phyloP scores from a whole-genome alignment of 2,329 filamentous ascomycete genomes.

The Ophiocordyceps camponoti-leonardi region DNA sequence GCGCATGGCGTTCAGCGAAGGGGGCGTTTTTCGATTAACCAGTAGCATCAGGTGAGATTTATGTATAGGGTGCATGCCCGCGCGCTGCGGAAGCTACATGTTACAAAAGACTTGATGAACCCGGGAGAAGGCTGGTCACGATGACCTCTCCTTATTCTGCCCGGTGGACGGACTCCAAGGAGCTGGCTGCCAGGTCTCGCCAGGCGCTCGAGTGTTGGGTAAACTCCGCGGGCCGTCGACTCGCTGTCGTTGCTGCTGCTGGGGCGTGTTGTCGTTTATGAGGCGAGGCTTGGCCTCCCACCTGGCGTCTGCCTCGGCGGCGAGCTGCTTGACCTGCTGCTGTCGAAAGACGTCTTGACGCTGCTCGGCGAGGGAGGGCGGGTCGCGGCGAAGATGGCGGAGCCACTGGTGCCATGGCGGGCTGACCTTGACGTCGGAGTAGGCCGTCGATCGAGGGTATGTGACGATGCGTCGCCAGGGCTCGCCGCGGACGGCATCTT shows the following conservation, averaged over 20 bases:
- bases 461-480: conserved; percentile 46
- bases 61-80: too few relatives aligned
- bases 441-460: conserved; percentile 35
- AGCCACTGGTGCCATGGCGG: conserved; percentile 56
- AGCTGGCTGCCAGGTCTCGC: conserved; percentile 51
- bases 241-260: conserved; percentile 1
- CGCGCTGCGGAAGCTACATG: too few relatives aligned
- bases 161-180: conserved; percentile 39
- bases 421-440: conserved; percentile 36
- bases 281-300: conserved; percentile 43
- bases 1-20: too few relatives aligned
- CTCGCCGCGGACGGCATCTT: conserved; percentile 8
- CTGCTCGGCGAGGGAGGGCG: conserved; percentile 42
- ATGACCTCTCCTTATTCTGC: conserved; percentile 11
- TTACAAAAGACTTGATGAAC: too few relatives aligned
- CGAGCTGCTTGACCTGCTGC: conserved; percentile 34
- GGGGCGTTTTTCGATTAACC: too few relatives aligned
- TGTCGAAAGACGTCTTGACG: conserved; percentile 32
- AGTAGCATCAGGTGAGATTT: too few relatives aligned
- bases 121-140: neutral
- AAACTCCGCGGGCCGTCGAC: conserved; percentile 40
- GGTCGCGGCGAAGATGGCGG: conserved; percentile 35
- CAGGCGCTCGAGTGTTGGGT: conserved; percentile 26
- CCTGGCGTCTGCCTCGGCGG: conserved; percentile 42
- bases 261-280: conserved; percentile 18